Evolutionary conservation across 306 rosid species (phyloP).

Genomic region (Lithocarpus polystachyus): DNA sequence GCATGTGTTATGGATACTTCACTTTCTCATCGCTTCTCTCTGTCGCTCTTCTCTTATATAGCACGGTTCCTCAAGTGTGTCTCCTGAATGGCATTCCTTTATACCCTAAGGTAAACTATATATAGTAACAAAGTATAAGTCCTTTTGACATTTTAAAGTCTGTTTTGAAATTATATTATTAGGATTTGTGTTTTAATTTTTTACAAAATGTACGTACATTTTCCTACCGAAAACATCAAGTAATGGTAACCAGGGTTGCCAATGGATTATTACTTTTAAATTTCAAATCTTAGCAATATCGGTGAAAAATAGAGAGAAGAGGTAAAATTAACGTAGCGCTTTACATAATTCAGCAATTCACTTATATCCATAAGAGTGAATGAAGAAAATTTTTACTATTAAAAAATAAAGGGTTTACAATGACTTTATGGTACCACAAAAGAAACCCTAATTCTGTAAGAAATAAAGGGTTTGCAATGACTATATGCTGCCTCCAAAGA

Average conservation of each 20-base stretch:
- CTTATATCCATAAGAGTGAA: too few species aligned
- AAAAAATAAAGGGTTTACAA: too few species aligned
- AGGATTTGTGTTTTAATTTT: neutral
- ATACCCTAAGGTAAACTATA: constrained; percentile 28
- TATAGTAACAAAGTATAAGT: neutral
- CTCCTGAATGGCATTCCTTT: constrained; percentile 37
- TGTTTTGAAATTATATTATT: neutral
- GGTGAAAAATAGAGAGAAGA: too few species aligned
- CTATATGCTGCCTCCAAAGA: too few species aligned
- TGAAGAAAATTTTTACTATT: too few species aligned
- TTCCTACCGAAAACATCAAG: too few species aligned
- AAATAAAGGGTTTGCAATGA: too few species aligned
- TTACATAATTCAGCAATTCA: too few species aligned
- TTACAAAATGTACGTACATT: too few species aligned
- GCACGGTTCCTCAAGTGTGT: constrained; percentile 41
- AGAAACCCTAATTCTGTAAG: neutral
- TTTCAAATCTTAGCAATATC: too few species aligned
- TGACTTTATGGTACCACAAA: neutral
- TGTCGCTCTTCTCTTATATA: constrained; percentile 28
- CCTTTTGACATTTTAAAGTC: neutral
- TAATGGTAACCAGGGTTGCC: too few species aligned
- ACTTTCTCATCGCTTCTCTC: constrained; percentile 22
- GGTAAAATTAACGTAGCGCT: too few species aligned
- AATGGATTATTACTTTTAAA: neutral
- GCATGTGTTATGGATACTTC: neutral